Evolutionary conservation across 1,284 basidiomycete species (phyloP).

Genomic region (Moesziomyces globuligerus): DNA sequence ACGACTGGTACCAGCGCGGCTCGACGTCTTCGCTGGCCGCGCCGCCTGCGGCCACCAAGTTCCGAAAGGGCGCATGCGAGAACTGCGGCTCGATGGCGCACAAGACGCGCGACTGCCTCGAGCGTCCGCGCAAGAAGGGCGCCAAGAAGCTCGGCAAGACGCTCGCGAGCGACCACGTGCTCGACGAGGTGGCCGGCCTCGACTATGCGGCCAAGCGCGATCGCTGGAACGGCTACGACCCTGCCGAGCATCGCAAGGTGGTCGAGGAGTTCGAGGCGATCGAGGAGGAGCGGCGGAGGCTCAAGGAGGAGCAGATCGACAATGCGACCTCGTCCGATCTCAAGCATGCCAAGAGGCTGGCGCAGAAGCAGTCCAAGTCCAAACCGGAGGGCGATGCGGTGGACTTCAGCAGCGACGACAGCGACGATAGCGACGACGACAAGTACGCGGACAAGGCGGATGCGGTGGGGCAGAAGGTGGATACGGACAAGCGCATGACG

Average conservation of each 20-base stretch:
- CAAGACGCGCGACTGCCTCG: conserved; percentile 88
- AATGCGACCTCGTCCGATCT: conserved; percentile 75
- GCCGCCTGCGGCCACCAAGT: conserved; percentile 80
- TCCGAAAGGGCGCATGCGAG: conserved; percentile 96
- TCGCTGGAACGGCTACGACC: conserved; percentile 98
- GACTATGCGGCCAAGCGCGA: conserved; percentile 93
- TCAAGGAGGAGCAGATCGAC: conserved; percentile 96
- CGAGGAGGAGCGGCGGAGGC: conserved; percentile 86
- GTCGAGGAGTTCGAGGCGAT: conserved; percentile 90
- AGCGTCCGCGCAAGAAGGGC: conserved; percentile 93
- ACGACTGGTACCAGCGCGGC: conserved; percentile 94
- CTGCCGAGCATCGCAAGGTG: conserved; percentile 82
- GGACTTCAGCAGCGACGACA: conserved; percentile 87
- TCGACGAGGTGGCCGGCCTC: conserved; percentile 76
- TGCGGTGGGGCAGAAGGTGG: conserved; percentile 95
- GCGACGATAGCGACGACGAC: conserved; percentile 64
- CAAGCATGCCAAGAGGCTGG: conserved; percentile 79
- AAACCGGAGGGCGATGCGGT: conserved; percentile 25
- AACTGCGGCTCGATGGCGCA: conserved; percentile 98
- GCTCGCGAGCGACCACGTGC: conserved; percentile 88
- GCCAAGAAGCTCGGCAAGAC: conserved; percentile 91
- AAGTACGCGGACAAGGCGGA: conserved; percentile 94
- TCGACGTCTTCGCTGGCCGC: conserved; percentile 58
- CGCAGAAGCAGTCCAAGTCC: conserved; percentile 75
- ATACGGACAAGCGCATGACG: conserved; percentile 97